These are phyloP conservation scores for Apiotrichum gamsii DNA, from an alignment of 1,284 basidiomycete species.

Conservation along the genomic window DNA sequence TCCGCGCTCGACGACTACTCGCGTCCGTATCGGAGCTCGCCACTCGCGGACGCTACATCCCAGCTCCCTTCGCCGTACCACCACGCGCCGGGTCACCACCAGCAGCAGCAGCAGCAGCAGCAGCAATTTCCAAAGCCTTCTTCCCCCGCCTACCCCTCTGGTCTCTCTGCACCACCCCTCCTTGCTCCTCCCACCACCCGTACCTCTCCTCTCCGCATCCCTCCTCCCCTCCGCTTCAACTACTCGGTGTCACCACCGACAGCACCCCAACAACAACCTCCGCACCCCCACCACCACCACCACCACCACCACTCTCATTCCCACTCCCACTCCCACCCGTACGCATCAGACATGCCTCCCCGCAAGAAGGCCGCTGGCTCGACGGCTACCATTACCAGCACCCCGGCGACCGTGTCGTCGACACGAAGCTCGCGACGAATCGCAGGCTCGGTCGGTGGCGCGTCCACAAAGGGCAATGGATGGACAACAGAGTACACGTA, in stretches of 20 bases:
- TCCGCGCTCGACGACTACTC: constrained; percentile 6
- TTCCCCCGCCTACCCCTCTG: constrained; percentile 11
- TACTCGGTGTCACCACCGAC: constrained; percentile 35
- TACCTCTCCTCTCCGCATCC: constrained; percentile 33
- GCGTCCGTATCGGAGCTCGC: constrained; percentile 16
- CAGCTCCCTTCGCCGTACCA: no score
- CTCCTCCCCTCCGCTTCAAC: constrained; percentile 39
- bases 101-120: no score
- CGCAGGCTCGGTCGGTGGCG: constrained; percentile 2
- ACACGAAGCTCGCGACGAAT: constrained; percentile 12
- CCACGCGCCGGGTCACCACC: no score
- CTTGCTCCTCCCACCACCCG: constrained; percentile 1
- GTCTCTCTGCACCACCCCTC: constrained; percentile 13
- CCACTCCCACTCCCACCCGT: constrained; percentile 30
- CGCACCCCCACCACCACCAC: background rate
- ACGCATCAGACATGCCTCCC: constrained; percentile 29
- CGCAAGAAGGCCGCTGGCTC: constrained; percentile 29
- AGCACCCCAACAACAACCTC: constrained; percentile 2
- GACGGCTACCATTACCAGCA: constrained; percentile 17
- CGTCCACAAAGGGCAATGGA: constrained; percentile 25
- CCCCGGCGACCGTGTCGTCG: constrained; percentile 18
- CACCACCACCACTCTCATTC: constrained; percentile 32
- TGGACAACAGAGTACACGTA: constrained; percentile 44
- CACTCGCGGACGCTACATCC: constrained; percentile 15
- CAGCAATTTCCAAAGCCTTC: no score